phyloP scores from a whole-genome alignment of 805 yeast genomes.

The Naumovozyma baii region DNA sequence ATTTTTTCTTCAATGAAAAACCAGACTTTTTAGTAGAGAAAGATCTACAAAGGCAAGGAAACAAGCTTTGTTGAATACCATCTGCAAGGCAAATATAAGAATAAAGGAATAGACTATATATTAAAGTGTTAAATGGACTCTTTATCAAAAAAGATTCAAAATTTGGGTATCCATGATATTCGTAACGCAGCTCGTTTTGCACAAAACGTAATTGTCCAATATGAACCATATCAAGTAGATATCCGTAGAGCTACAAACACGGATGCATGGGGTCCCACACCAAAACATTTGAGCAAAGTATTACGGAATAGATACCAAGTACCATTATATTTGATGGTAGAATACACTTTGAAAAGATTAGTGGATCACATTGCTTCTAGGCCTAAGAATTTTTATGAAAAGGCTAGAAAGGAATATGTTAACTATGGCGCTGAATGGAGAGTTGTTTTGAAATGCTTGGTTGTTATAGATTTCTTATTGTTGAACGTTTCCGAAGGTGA shows the following conservation, averaged over 20 bases:
- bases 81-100: too few relatives aligned
- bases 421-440: conserved; percentile 36
- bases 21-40: too few relatives aligned
- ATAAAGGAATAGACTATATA: too few relatives aligned
- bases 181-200: conserved; percentile 34
- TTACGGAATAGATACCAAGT: conserved; percentile 24
- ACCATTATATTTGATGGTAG: conserved; percentile 27
- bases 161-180: conserved; percentile 32
- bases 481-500: conserved; percentile 28
- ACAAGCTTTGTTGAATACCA: too few relatives aligned
- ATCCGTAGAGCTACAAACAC: conserved; percentile 41
- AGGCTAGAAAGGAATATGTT: conserved; percentile 33
- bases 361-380: conserved; percentile 31
- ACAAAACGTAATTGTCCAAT: conserved; percentile 32
- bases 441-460: conserved; percentile 32
- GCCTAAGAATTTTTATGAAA: conserved; percentile 31
- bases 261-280: conserved; percentile 46
- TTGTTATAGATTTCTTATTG: conserved; percentile 28
- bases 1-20: too few relatives aligned
- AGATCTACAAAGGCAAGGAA: too few relatives aligned
- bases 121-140: too few relatives aligned
- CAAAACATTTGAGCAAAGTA: conserved; percentile 34
- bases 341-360: conserved; percentile 29
- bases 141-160: conserved; percentile 27
- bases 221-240: conserved; percentile 31